Conservation (phyloP, 805 yeast genomes). For the Metschnikowia lunata region DNA sequence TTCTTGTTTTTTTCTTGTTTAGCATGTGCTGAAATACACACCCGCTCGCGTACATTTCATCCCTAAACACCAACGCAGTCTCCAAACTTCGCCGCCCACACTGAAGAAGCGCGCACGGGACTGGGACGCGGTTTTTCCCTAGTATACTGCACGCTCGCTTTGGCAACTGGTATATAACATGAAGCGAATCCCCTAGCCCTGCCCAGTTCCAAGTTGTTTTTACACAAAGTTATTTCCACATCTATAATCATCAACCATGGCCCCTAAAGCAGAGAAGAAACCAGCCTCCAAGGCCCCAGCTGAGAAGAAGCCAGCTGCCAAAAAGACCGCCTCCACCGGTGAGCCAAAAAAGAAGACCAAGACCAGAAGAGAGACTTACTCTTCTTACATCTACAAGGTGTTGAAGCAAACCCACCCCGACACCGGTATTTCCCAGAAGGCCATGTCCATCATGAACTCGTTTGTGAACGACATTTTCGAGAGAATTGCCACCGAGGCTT, state of each 20-base stretch:
- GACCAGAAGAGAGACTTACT: conserved; percentile 38
- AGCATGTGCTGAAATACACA: too few species aligned
- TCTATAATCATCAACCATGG: conserved; percentile 22
- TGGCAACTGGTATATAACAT: conserved; percentile 19
- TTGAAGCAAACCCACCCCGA: conserved; percentile 39
- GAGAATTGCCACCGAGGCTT: conserved; percentile 35
- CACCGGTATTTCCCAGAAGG: conserved; percentile 38
- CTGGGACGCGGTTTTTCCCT: conserved; percentile 13
- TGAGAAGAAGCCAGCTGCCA: conserved; percentile 39
- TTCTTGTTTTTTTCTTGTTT: too few species aligned
- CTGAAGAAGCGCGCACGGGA: conserved; percentile 14
- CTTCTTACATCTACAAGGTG: conserved; percentile 37
- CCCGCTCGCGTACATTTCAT: too few species aligned
- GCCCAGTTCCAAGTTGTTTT: conserved; percentile 6
- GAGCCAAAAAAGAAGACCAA: conserved; percentile 33
- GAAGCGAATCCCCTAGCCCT: conserved; percentile 15
- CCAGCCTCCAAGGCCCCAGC: conserved; percentile 39
- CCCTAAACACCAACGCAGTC: not conserved
- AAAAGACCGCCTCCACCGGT: conserved; percentile 29
- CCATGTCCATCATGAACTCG: conserved; percentile 38
- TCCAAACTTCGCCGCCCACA: not conserved
- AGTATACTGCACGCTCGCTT: conserved; percentile 14
- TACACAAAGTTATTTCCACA: conserved; percentile 14
- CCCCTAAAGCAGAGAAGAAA: conserved; percentile 38
- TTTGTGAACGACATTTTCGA: conserved; percentile 36